Evolutionary conservation across 1,284 basidiomycete genomes (phyloP).

Genomic region (Caloboletus inedulis): DNA sequence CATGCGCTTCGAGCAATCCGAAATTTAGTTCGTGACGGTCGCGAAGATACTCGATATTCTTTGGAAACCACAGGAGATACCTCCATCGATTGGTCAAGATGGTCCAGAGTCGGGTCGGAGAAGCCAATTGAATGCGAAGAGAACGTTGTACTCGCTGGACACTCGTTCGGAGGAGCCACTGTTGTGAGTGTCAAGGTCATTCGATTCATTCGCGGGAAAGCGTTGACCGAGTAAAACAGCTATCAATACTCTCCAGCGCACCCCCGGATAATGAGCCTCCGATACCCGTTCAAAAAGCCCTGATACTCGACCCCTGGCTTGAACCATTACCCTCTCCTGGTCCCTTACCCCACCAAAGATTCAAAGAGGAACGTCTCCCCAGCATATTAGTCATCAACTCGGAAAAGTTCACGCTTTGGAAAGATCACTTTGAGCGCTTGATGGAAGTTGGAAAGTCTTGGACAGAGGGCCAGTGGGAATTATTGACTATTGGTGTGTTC

Average conservation of each 20-base stretch:
- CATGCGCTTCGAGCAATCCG: constrained; percentile 48
- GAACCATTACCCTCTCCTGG: constrained; percentile 65
- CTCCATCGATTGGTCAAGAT: constrained; percentile 41
- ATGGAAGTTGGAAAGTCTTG: constrained; percentile 50
- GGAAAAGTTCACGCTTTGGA: constrained; percentile 72
- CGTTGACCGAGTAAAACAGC: constrained; percentile 32
- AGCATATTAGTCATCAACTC: constrained; percentile 67
- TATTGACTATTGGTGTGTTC: constrained; percentile 50
- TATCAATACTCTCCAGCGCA: constrained; percentile 51
- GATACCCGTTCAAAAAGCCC: constrained; percentile 52
- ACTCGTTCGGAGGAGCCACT: constrained; percentile 79
- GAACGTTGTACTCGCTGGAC: constrained; percentile 57
- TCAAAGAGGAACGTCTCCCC: constrained; percentile 28
- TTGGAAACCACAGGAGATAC: constrained; percentile 35
- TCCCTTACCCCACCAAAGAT: constrained; percentile 32
- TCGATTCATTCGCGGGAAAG: constrained; percentile 1
- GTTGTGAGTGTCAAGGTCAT: constrained; percentile 43
- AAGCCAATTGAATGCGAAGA: constrained; percentile 40
- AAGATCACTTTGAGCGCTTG: constrained; percentile 61
- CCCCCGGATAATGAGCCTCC: constrained; percentile 39
- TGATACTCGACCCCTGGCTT: constrained; percentile 77
- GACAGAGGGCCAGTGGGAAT: constrained; percentile 41
- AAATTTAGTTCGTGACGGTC: constrained; percentile 36
- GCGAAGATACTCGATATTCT: constrained; percentile 25
- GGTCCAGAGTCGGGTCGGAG: constrained; percentile 36